Evolutionary conservation across 2,329 filamentous ascomycete species (phyloP).

Genomic region (Chaetomium globosum): DNA sequence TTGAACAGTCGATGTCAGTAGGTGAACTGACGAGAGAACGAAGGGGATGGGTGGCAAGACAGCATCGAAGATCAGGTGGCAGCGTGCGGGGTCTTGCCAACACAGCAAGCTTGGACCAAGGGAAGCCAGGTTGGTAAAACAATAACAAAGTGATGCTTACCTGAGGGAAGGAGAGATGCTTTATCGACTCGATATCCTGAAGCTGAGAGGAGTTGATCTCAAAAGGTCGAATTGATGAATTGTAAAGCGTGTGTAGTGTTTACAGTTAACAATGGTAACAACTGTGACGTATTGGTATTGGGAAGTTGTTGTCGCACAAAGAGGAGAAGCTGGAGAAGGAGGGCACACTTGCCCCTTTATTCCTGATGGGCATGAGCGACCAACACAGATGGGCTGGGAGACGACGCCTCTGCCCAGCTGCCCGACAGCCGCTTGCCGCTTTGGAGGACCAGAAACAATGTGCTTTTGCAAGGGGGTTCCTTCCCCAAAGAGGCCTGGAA

Average conservation of each 20-base stretch:
- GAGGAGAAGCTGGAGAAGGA: slow-evolving; percentile 27
- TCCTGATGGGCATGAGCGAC: slow-evolving; percentile 19
- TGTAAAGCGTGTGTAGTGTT: not conserved
- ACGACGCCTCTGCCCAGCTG: slow-evolving; percentile 17
- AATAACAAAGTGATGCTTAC: slow-evolving; percentile 19
- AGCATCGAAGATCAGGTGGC: not conserved
- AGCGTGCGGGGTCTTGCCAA: slow-evolving; percentile 10
- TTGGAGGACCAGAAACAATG: slow-evolving; percentile 12
- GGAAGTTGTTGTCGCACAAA: slow-evolving; percentile 27
- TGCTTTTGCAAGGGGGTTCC: slow-evolving; percentile 12
- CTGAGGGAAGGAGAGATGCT: not conserved
- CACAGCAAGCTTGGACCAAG: not conserved
- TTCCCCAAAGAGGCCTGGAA: slow-evolving; percentile 6
- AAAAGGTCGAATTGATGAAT: not conserved
- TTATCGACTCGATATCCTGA: slow-evolving; percentile 2
- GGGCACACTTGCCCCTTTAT: slow-evolving; percentile 32
- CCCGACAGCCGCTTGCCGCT: slow-evolving; percentile 11
- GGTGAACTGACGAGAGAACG: not conserved
- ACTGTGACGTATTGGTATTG: slow-evolving; percentile 12
- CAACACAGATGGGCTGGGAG: slow-evolving; percentile 4
- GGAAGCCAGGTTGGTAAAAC: not conserved
- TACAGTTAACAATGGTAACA: slow-evolving; percentile 2
- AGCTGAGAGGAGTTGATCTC: not conserved
- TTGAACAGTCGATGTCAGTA: slow-evolving; percentile 15
- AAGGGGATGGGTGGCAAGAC: not conserved